Base-by-base conservation (phyloP, 495 filamentous ascomycete genomes). In the Penicillium cataractarum region DNA sequence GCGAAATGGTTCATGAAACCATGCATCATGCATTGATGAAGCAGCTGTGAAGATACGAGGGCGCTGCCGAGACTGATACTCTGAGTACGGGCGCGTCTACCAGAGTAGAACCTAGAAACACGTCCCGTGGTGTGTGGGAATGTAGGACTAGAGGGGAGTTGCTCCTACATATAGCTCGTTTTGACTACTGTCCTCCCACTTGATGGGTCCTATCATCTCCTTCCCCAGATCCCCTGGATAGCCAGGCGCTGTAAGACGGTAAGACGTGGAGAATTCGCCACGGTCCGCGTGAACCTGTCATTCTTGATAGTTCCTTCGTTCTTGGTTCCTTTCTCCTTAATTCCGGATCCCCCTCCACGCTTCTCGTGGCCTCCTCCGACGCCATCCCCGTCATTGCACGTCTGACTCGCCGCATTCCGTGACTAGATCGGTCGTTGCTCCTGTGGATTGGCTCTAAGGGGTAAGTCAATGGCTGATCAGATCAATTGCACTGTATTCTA, bases 331-430 rank as follows among this genome's bases (percentile, higher is more conserved):
- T 12, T 22, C 42, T 24, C 42, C 42, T 46, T 22, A 46, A 46
- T 46, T 46, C 42, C 42, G 42, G 42, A 46, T n/a, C 40, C 3
- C 42, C 19, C 27, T 57, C 55, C 39, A 54, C 31, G 51, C 51
- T 24, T 17, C 55, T 57, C 55, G 55, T 48, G 55, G 55, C 17
- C 55, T 46, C 39, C 10, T 50, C 46, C 46, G 27, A 35, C 39
- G 55, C 55, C 55, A 57, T 57, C 40, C 55, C 55, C 40, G 40
- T 46, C 55, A 35, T 57, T 13, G 27, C 7, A 21, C 55, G 35
- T 48, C 29, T 29, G 24, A 35, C 19, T 54, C 29, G 27, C 21
- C n/a, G 40, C 55, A 57, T 57, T 57, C 40, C 55, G 26, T 8
- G 12, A 46, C 40, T 4, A 6, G 27, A 33, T 44, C 35, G 48